Percentiles rank a stretch among this genome's conserved stretches.
These are phyloP conservation scores for Daldinia loculata DNA, from an alignment of 495 filamentous ascomycete species.

Conservation along the genomic window DNA sequence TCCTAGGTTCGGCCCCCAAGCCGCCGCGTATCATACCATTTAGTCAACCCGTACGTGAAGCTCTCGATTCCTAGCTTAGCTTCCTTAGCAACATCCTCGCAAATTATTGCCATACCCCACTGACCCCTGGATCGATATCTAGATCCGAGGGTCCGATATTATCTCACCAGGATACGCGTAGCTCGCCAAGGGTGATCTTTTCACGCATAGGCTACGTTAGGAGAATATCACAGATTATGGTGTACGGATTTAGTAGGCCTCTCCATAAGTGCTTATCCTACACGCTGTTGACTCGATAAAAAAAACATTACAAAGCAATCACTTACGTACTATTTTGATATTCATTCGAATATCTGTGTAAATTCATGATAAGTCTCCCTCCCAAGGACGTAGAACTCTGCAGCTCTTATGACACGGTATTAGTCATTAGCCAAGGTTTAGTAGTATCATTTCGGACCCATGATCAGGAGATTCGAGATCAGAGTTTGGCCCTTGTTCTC, in stretches of 20 bases:
- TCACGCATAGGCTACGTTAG: not conserved
- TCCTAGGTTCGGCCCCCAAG: conserved; percentile 27
- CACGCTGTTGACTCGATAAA: not conserved
- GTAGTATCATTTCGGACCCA: not conserved
- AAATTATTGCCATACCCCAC: not conserved
- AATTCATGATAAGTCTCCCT: not conserved
- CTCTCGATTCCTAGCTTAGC: not conserved
- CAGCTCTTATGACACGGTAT: not conserved
- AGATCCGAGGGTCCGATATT: not conserved
- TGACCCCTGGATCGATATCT: not conserved
- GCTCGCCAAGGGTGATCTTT: not conserved
- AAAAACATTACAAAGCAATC: not conserved
- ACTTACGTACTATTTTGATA: conserved; percentile 5
- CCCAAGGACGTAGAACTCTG: not conserved
- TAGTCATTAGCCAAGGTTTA: not conserved
- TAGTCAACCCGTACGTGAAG: not conserved
- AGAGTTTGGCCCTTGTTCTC: not conserved
- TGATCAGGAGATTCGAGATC: not conserved
- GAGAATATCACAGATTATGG: not conserved
- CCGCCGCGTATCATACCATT: not conserved
- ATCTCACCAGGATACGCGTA: not conserved
- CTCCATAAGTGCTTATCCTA: not conserved
- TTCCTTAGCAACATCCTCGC: not conserved
- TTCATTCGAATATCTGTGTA: not conserved
- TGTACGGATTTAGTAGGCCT: not conserved